A percentile compares a stretch with the other conserved stretches of the same genome.
Conservation (phyloP, 2,329 filamentous ascomycete species). For the Pestalotiopsis fici region DNA sequence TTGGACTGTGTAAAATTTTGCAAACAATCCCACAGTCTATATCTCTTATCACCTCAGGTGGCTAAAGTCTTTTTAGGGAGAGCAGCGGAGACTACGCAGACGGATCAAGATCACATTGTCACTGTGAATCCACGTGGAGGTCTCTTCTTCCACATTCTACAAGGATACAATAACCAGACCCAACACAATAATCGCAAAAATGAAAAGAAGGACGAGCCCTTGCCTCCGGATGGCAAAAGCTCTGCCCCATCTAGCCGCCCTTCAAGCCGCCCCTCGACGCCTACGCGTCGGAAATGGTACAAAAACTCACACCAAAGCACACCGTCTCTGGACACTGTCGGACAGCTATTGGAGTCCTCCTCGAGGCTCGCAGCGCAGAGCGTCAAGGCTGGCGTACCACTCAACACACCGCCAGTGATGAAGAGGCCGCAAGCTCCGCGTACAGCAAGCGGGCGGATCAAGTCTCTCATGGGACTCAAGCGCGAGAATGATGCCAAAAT, state of each 20-base stretch:
- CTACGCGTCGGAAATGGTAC: constrained; percentile 48
- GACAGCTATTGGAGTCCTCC: constrained; percentile 48
- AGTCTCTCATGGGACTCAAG: constrained; percentile 32
- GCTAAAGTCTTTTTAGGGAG: neutral
- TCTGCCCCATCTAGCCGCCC: constrained; percentile 8
- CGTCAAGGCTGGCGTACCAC: neutral
- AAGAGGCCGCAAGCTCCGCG: constrained; percentile 38
- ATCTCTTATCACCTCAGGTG: neutral
- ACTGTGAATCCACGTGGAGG: neutral
- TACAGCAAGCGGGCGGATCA: constrained; percentile 33
- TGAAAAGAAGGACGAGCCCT: neutral
- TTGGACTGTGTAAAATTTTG: no score
- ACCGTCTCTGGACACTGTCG: constrained; percentile 47
- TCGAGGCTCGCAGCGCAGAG: constrained; percentile 23
- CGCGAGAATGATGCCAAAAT: constrained; percentile 48
- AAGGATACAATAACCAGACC: neutral
- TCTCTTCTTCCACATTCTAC: constrained; percentile 4
- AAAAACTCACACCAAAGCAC: constrained; percentile 28
- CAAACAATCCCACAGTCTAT: neutral
- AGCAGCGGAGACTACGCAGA: neutral
- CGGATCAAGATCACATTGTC: neutral
- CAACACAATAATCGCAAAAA: neutral
- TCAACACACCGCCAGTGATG: constrained; percentile 20
- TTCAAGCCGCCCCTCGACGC: constrained; percentile 33
- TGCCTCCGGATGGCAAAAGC: constrained; percentile 31